Conservation (phyloP, 495 filamentous ascomycete species). For the Aspergillus carlsbadensis region DNA sequence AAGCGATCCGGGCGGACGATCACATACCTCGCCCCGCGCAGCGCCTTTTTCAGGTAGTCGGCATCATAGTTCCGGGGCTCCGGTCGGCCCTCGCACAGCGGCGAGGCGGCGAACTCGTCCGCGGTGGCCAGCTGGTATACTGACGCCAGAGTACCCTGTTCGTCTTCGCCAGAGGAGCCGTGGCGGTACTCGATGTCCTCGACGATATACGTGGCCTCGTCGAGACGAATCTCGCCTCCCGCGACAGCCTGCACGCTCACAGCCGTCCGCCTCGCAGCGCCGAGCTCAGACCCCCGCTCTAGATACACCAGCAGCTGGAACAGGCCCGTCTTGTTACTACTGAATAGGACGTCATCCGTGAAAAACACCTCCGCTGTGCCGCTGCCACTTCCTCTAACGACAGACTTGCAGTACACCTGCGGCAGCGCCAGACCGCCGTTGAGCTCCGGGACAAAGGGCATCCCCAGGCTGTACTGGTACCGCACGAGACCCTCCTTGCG, state of each 20-base stretch:
- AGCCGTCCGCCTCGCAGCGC: conserved; percentile 1
- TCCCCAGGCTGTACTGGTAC: conserved; percentile 25
- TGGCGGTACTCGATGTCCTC: background rate
- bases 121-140: conserved; percentile 21
- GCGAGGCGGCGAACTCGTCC: conserved; percentile 24
- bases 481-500: conserved; percentile 24
- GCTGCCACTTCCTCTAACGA: background rate
- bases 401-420: conserved; percentile 31
- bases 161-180: background rate
- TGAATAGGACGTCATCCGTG: conserved; percentile 31
- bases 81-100: conserved; percentile 23
- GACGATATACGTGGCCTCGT: conserved; percentile 20
- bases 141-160: background rate
- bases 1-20: conserved; percentile 28
- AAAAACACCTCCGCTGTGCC: conserved; percentile 11
- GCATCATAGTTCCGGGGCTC: conserved; percentile 22
- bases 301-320: conserved; percentile 32
- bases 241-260: conserved; percentile 16
- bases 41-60: conserved; percentile 14
- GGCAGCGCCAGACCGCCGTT: conserved; percentile 32
- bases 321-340: conserved; percentile 11
- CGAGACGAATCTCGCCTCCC: conserved; percentile 13
- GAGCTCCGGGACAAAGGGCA: conserved; percentile 32
- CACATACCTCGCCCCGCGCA: conserved; percentile 15
- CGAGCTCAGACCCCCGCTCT: conserved; percentile 4